These are phyloP conservation scores for Leishmania mexicana DNA, from an alignment of 208 protist genomes.

Conservation along the genomic window DNA sequence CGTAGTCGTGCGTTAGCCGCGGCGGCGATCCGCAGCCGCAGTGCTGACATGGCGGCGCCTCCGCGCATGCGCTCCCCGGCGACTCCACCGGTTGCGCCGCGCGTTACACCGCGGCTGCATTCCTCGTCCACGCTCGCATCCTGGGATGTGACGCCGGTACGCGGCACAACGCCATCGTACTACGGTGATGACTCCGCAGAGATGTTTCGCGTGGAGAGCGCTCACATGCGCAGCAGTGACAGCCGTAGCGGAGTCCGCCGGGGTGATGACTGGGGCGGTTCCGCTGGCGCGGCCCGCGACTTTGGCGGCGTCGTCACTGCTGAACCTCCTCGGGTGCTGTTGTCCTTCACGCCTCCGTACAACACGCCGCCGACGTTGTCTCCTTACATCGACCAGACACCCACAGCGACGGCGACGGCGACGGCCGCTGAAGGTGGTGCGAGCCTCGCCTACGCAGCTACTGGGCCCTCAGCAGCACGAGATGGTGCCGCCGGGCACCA, in stretches of 20 bases:
- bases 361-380: background rate
- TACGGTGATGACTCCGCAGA: background rate
- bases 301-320: background rate
- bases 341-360: background rate
- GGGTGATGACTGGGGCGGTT: background rate
- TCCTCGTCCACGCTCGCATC: background rate
- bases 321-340: slow-evolving; percentile 5
- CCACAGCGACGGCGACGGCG: background rate
- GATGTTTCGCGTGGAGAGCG: slow-evolving; percentile 2
- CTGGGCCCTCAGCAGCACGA: background rate
- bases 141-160: slow-evolving; percentile 1
- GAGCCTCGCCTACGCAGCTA: background rate
- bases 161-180: background rate
- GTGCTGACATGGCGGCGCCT: background rate
- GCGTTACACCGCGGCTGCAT: background rate
- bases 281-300: background rate
- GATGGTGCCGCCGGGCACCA: background rate
- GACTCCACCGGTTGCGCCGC: slow-evolving; percentile 1
- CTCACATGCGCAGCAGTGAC: slow-evolving; percentile 3
- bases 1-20: slow-evolving; percentile 18
- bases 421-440: background rate
- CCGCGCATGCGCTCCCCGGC: slow-evolving; percentile 1
- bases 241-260: background rate
- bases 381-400: background rate
- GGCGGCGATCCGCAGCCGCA: background rate